These are phyloP conservation scores for Amanita phalloides DNA, from an alignment of 768 basidiomycete genomes.

Conservation along the genomic window DNA sequence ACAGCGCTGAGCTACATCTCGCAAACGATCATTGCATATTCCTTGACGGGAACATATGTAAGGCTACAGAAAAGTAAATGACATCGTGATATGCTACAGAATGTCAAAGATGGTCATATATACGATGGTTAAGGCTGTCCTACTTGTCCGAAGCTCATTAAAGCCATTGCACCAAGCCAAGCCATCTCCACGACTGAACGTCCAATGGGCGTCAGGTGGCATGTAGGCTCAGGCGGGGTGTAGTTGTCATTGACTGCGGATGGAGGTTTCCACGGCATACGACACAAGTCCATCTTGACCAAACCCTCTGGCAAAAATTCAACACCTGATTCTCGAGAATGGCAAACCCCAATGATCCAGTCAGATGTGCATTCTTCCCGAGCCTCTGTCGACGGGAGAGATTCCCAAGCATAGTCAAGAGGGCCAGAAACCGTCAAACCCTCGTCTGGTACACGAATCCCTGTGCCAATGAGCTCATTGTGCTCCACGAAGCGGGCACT, in stretches of 20 bases:
- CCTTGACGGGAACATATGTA: neutral
- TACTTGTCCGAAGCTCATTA: conserved; percentile 35
- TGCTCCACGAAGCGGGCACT: conserved; percentile 67
- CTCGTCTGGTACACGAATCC: conserved; percentile 61
- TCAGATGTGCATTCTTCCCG: conserved; percentile 20
- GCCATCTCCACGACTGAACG: conserved; percentile 47
- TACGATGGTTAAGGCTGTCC: conserved; percentile 3
- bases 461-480: conserved; percentile 60
- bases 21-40: no score
- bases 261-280: conserved; percentile 19
- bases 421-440: conserved; percentile 60
- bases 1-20: no score
- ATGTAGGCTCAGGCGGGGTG: conserved; percentile 28
- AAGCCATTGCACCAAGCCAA: conserved; percentile 40
- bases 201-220: conserved; percentile 40
- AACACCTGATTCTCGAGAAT: conserved; percentile 54
- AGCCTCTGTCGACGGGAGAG: conserved; percentile 26
- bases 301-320: conserved; percentile 78
- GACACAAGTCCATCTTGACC: conserved; percentile 61
- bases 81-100: neutral
- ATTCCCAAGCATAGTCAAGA: conserved; percentile 40
- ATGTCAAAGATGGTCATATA: neutral
- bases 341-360: conserved; percentile 51
- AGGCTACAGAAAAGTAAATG: neutral
- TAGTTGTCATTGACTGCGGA: conserved; percentile 25